Base-by-base conservation (phyloP, 1,284 basidiomycete genomes). In the Apiotrichum porosum region DNA sequence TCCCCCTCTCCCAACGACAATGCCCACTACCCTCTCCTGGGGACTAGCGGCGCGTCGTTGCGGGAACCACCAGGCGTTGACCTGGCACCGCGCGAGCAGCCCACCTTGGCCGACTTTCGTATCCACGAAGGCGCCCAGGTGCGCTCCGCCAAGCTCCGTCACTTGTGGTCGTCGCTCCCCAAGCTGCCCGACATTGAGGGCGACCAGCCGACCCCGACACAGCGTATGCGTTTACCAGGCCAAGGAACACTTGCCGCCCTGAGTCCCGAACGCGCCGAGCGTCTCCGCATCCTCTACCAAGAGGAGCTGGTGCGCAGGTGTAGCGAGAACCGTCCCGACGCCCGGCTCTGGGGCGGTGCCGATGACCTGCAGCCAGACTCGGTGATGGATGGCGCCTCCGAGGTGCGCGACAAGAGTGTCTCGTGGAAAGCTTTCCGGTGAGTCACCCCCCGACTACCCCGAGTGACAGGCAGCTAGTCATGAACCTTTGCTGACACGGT, bases 371-470 rank as follows among this genome's bases (percentile, higher is more conserved):
- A 62, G 52, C 46, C 51, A 3, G 35, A 22, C 17, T 48, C 51
- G 18, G 41, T 23, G 13, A 50, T 58, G n/a, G n/a, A n/a, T n/a
- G n/a, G n/a, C n/a, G 61, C 52, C 15, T 33, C 54, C 24, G 52
- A 47, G 44, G 13, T 52, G 21, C 50, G 53, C 31, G 66, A 65
- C 17, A 73, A 73, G 45, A 69, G 68, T 67, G 63, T 90, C 55
- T 79, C 79, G 31, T 92, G 87, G 88, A 78, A 79, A 55, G 83
- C 84, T 62, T 93, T 92, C 69, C 80, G 81, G 73, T 68, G 51
- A 44, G 65, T 61, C 42, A 44, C 36, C 35, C n/a, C n/a, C n/a
- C n/a, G n/a, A n/a, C n/a, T n/a, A n/a, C n/a, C n/a, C n/a, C n/a
- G n/a, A 18, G 19, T 44, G 40, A 42, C 36, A 24, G 24, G 15